Conservation (phyloP, 768 basidiomycete genomes). For the Xerocomellus dryophilus region DNA sequence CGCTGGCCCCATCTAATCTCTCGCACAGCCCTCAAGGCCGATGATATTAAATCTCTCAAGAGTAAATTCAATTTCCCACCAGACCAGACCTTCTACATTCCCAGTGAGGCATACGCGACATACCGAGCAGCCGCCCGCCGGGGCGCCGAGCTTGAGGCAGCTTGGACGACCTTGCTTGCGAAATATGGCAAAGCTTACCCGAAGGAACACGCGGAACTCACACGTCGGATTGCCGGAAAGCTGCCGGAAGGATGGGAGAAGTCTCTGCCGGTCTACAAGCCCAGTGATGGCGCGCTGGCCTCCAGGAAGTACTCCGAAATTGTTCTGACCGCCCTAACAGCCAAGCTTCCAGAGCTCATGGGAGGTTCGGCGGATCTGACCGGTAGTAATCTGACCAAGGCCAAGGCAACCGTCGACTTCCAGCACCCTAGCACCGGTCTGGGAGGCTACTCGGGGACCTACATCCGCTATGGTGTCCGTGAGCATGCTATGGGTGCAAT, state of each 20-base stretch:
- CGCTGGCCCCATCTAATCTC: conserved; percentile 5
- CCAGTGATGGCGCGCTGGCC: conserved; percentile 79
- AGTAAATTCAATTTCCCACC: conserved; percentile 79
- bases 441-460: conserved; percentile 81
- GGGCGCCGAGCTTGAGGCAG: conserved; percentile 68
- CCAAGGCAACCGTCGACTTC: conserved; percentile 84
- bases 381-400: conserved; percentile 88
- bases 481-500: conserved; percentile 98
- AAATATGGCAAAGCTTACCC: conserved; percentile 78
- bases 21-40: conserved; percentile 77
- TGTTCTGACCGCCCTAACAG: conserved; percentile 71
- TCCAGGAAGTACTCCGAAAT: conserved; percentile 93
- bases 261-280: conserved; percentile 79
- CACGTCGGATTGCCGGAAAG: conserved; percentile 77
- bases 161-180: conserved; percentile 70
- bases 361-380: conserved; percentile 92
- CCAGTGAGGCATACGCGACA: conserved; percentile 62
- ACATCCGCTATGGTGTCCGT: conserved; percentile 95
- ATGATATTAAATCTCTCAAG: conserved; percentile 84
- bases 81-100: conserved; percentile 74
- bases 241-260: conserved; percentile 88
- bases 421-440: conserved; percentile 84
- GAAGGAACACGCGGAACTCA: conserved; percentile 79
- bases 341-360: conserved; percentile 76
- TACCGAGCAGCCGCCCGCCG: conserved; percentile 67